Evolutionary conservation across 306 rosid species (phyloP), one percentile per base, ranked within the genome.

Genomic region (Trifolium dubium): DNA sequence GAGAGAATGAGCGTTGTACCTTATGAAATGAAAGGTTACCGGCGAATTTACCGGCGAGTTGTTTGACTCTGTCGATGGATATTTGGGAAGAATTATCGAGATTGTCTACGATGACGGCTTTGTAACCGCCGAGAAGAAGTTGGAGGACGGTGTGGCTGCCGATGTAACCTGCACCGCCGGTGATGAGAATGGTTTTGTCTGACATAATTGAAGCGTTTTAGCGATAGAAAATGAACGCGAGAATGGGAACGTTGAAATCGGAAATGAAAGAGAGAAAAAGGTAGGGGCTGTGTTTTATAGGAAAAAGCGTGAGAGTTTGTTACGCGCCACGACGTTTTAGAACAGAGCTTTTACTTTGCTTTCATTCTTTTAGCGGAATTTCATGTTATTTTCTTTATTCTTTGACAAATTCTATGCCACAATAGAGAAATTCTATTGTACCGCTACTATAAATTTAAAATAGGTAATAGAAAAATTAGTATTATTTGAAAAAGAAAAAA

Each of bases 151-250:
- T 95, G 77, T 95, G 99, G 87, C 84, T 87, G 10, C 98, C 99
- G 76, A 95, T 92, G 81, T 95, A 95, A 39, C 99, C 99, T 81
- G 98, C 99, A 2, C 98, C 99, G 6, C 99, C 99, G 56, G 98
- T 95, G 46, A 95, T 93, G 5, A 95, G 79, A 67, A 95, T 77
- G 19, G 66, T 83, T 61, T 83, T 85, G 9, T 80, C 13, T 66
- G 87, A 77, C 97, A 90, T 87, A 7, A 23, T 66, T 13, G 53
- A 75, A 37, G 8, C 34, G 70, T 34, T 65, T n/a, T 69, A 7
- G 0, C 39, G 58, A 59, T 6, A 53, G 13, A 44, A 40, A 35
- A 29, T 11, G 10, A 3, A 31, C 4, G 46, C 4, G 35, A 2
- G 10, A 53, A 12, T 14, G 55, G n/a, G 14, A 23, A 73, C 23